Evolutionary conservation across 768 basidiomycete species (phyloP).

Genomic region (Suillus alpinus): DNA sequence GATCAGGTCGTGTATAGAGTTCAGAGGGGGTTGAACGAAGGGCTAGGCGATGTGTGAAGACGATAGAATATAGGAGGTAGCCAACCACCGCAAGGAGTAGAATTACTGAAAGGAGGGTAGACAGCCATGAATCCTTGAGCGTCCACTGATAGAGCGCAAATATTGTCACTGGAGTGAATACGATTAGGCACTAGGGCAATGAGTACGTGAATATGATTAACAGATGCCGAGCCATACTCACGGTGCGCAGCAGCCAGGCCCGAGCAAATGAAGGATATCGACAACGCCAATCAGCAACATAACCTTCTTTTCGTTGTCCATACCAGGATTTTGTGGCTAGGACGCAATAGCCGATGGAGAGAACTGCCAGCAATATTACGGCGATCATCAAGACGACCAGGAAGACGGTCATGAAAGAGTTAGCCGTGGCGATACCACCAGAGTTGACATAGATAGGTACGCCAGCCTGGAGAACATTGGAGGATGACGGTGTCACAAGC

Average conservation of each 20-base stretch:
- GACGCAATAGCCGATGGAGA: constrained; percentile 52
- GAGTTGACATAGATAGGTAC: constrained; percentile 80
- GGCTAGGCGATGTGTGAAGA: constrained; percentile 49
- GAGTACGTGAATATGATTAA: constrained; percentile 6
- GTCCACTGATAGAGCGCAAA: constrained; percentile 93
- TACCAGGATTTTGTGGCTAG: constrained; percentile 25
- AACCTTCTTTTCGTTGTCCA: constrained; percentile 18
- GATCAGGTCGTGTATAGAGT: constrained; percentile 33
- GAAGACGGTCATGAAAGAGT: constrained; percentile 91
- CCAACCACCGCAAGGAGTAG: constrained; percentile 51
- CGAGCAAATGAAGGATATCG: constrained; percentile 46
- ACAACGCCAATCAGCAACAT: constrained; percentile 17
- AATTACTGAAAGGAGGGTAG: constrained; percentile 75
- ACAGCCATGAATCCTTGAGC: constrained; percentile 82
- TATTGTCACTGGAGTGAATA: constrained; percentile 65
- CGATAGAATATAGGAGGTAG: constrained; percentile 46
- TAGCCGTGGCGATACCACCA: constrained; percentile 75
- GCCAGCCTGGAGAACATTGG: constrained; percentile 74
- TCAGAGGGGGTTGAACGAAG: constrained; percentile 37
- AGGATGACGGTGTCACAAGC: constrained; percentile 59
- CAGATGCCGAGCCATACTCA: constrained; percentile 35
- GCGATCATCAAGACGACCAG: constrained; percentile 65
- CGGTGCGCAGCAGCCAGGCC: constrained; percentile 67
- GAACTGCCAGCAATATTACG: constrained; percentile 51
- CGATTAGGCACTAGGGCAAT: constrained; percentile 51